Percentiles rank a stretch among this genome's conserved stretches.
Evolutionary conservation across 2,329 filamentous ascomycete species (phyloP).

Genomic region (Dichotomopilus funicola): DNA sequence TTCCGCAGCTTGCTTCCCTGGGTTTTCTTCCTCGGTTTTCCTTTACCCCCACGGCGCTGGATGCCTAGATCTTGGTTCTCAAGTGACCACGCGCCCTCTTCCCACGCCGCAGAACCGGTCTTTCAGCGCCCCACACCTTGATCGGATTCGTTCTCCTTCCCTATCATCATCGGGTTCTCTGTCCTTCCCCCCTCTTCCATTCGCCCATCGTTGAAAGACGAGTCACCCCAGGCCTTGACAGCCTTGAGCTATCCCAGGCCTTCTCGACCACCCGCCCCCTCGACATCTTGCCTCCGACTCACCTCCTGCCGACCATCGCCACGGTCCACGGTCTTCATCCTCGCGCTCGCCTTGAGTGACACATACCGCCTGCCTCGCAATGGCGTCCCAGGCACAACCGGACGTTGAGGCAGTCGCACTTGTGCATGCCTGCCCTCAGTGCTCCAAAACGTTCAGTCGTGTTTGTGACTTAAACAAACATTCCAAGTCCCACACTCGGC

Average conservation of each 20-base stretch:
- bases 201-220: neutral
- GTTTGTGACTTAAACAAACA: conserved; percentile 52
- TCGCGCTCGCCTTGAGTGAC: neutral
- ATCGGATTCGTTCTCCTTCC: neutral
- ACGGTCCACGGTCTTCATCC: neutral
- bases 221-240: neutral
- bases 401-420: neutral
- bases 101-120: conserved; percentile 1
- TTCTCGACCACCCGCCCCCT: neutral
- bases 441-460: conserved; percentile 26
- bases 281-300: neutral
- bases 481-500: conserved; percentile 69
- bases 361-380: neutral
- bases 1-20: conserved; percentile 8
- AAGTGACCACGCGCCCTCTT: neutral
- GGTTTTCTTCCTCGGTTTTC: conserved; percentile 1
- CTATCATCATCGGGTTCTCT: neutral
- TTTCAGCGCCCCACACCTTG: neutral
- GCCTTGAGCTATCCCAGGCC: neutral
- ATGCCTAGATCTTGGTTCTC: conserved; percentile 7
- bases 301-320: neutral
- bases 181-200: neutral
- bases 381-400: conserved; percentile 13
- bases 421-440: conserved; percentile 23
- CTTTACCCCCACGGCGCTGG: conserved; percentile 4